phyloP scores from a whole-genome alignment of 176 grass and related monocot genomes.

The Phyllostachys edulis region DNA sequence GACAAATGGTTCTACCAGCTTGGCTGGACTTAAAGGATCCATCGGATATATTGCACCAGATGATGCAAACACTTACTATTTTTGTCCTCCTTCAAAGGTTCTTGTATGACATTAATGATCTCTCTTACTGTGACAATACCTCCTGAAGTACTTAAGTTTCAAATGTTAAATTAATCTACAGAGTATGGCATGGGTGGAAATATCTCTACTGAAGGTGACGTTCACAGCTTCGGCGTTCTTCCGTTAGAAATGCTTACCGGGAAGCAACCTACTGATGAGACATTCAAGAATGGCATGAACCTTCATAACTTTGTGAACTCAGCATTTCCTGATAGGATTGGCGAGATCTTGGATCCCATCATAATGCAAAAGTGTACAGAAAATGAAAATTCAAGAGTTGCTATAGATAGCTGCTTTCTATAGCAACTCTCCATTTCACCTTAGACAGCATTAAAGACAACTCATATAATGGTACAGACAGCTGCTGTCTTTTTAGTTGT shows the following conservation, averaged over 20 bases:
- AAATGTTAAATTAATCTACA: neutral
- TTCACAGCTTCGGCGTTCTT: constrained; percentile 40
- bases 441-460: no score
- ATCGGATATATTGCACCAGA: constrained; percentile 26
- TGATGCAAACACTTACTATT: neutral
- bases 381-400: no score
- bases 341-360: constrained; percentile 11
- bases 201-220: constrained; percentile 35
- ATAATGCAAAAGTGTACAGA: neutral
- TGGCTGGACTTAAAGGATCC: constrained; percentile 24
- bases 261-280: constrained; percentile 26
- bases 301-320: constrained; percentile 22
- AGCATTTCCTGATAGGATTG: neutral
- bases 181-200: constrained; percentile 39
- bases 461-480: no score
- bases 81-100: neutral
- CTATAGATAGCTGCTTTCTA: no score
- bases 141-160: neutral
- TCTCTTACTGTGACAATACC: neutral
- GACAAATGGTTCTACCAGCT: neutral
- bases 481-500: no score
- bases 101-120: neutral
- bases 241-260: constrained; percentile 46
- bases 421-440: no score
- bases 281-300: constrained; percentile 12